Base-by-base conservation (phyloP, 768 basidiomycete genomes). In the Piloderma croceum region DNA sequence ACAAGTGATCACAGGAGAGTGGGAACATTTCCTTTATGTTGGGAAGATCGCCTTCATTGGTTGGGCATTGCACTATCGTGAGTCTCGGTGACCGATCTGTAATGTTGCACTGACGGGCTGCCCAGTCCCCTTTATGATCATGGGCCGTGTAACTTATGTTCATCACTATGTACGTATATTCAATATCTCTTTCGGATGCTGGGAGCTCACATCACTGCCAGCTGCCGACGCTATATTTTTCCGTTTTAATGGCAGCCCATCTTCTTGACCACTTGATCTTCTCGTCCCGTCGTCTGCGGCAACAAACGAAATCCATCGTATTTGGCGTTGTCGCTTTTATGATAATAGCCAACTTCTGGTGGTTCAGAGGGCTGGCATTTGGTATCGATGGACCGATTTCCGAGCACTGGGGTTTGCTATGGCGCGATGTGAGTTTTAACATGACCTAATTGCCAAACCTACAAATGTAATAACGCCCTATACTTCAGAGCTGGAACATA, bases 141-240 rank as follows among this genome's bases (percentile, higher is more conserved):
- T 99, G 96, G 93, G 90, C 17, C 89, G 92, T 44, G 89, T 92
- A 3, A 96, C 92, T 22, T 97, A 97, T 52, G 67, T 98, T 20
- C 94, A 98, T 61, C 92, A 96, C 69, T 97, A 94, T 58, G 90
- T 93, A 51, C 49, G 87, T 76, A 20, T 10, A 6, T 31, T 27
- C 12, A 22, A 37, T 35, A 31, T 13, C 41, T 15, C n/a, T 20
- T 24, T 27, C n/a, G 34, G 23, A 5, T 25, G 22, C 11, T n/a
- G 11, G 39, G 47, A 13, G 45, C 44, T 36, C 45, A 34, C 17
- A 15, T 25, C 31, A 7, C 38, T 20, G 43, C 2, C 51, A 92
- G 88, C 79, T 98, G 7, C 94, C 94, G 5, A 92, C 94, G 0
- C 70, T 97, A n/a, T 98, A 92, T 69, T 99, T 99, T 64, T 75